Evolutionary conservation across 139 green algal genomes (phyloP), one percentile per base, ranked within the genome.

Genomic region (Chloropicon primus): DNA sequence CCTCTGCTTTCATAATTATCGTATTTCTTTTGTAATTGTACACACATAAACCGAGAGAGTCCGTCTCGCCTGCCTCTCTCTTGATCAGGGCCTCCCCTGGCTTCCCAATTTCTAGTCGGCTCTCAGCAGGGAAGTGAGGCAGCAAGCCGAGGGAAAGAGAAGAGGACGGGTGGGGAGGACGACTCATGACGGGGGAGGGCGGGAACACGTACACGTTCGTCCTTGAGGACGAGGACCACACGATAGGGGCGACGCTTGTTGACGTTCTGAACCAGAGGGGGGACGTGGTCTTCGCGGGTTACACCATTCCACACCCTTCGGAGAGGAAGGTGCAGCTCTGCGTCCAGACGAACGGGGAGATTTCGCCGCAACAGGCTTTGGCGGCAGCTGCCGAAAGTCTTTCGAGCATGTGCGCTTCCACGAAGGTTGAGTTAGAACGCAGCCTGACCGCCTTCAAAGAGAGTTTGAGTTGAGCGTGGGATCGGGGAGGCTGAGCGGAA

Each of bases 151-250:
- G n/a, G n/a, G n/a, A n/a, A n/a, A n/a, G n/a, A n/a, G n/a, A n/a
- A n/a, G n/a, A n/a, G n/a, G n/a, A n/a, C n/a, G n/a, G n/a, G n/a
- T n/a, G n/a, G n/a, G n/a, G n/a, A n/a, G n/a, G n/a, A n/a, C n/a
- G n/a, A n/a, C n/a, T n/a, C n/a, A n/a, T n/a, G n/a, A n/a, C 72
- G 72, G 26, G 17, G 72, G 72, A 75, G 72, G 26, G 5, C 72
- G 72, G 21, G 10, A 41, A 28, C 72, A 41, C 23, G 27, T 77
- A 79, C 22, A 96, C 92, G 0, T 96, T 94, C 54, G 73, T 85
- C 2, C 78, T 96, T 2, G 81, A 91, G 72, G 81, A 93, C 2
- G 92, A 96, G 72, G 90, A 94, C 77, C 92, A 96, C 81, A 95
- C 92, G 21, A 77, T 96, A 0, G 92, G 87, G n/a, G 95, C 94